phyloP scores from a whole-genome alignment of 805 yeast species.

The Schizosaccharomyces octosporus region DNA sequence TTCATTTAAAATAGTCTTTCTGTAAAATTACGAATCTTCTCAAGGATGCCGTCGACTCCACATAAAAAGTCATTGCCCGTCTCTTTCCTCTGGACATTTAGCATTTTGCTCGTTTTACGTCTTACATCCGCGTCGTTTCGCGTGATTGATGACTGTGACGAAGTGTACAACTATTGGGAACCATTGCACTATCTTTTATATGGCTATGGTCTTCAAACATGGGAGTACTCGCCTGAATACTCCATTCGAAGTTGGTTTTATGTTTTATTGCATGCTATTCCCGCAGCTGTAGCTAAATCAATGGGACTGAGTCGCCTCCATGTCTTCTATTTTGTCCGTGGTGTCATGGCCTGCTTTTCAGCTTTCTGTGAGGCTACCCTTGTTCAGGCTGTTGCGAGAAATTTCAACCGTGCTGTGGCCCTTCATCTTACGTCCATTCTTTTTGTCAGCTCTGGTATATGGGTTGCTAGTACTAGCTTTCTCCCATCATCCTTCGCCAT shows the following conservation, averaged over 20 bases:
- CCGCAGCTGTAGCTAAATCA: conserved; percentile 1
- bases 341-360: conserved; percentile 19
- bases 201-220: conserved; percentile 76
- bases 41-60: background rate
- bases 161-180: conserved; percentile 80
- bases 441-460: conserved; percentile 56
- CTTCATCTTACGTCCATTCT: conserved; percentile 37
- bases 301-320: background rate
- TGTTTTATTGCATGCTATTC: conserved; percentile 22
- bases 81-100: conserved; percentile 5
- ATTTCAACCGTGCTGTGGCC: conserved; percentile 20
- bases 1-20: no score
- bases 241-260: conserved; percentile 75
- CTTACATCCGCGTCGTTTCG: conserved; percentile 24
- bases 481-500: conserved; percentile 64
- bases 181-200: conserved; percentile 58
- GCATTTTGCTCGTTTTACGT: conserved; percentile 11
- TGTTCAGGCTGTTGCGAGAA: conserved; percentile 18
- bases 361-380: conserved; percentile 30
- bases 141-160: conserved; percentile 80
- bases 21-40: no score
- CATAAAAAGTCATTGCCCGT: background rate
- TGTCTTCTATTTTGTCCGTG: conserved; percentile 16
- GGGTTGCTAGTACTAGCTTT: conserved; percentile 67
- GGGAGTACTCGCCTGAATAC: conserved; percentile 85